These are phyloP conservation scores for Colletotrichum liriopes DNA, from an alignment of 2,329 filamentous ascomycete species.

Conservation along the genomic window DNA sequence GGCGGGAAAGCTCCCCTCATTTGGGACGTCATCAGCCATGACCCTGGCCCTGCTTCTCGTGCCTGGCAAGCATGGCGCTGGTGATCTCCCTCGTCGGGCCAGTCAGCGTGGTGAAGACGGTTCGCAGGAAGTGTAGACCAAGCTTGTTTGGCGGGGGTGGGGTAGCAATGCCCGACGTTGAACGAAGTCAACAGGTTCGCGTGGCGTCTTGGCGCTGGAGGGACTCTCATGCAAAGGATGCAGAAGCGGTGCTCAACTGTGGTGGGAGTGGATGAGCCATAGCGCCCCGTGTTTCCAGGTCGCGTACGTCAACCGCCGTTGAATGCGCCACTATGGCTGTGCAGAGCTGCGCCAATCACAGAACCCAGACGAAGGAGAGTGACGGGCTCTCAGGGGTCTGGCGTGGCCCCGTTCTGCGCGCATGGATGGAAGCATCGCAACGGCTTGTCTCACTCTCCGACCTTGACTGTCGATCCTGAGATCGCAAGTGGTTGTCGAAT, in stretches of 20 bases:
- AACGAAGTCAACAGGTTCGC: constrained; percentile 27
- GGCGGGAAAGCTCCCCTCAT: constrained; percentile 5
- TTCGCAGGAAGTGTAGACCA: constrained; percentile 6
- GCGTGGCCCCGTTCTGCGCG: neutral
- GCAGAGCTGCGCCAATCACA: constrained; percentile 26
- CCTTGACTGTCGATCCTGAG: neutral
- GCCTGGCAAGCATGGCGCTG: constrained; percentile 30
- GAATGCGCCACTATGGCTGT: too few species aligned
- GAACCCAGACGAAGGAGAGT: neutral
- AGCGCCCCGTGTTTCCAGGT: too few species aligned
- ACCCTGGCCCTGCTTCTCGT: constrained; percentile 18
- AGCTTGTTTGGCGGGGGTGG: constrained; percentile 40
- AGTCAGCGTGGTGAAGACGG: constrained; percentile 10
- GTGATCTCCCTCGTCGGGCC: constrained; percentile 12
- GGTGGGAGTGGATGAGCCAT: neutral
- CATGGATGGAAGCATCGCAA: constrained; percentile 12
- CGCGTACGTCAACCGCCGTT: too few species aligned
- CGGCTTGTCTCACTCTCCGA: constrained; percentile 27
- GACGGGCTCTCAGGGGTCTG: neutral
- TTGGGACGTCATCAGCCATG: constrained; percentile 35
- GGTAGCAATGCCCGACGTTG: constrained; percentile 15
- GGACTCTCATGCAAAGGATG: constrained; percentile 18
- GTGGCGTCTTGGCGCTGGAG: constrained; percentile 28
- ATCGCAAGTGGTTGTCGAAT: constrained; percentile 5
- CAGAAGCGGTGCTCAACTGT: neutral